Evolutionary conservation across 768 basidiomycete species (phyloP), one percentile per base, ranked within the genome.

Genomic region (Lentinula detonsa): DNA sequence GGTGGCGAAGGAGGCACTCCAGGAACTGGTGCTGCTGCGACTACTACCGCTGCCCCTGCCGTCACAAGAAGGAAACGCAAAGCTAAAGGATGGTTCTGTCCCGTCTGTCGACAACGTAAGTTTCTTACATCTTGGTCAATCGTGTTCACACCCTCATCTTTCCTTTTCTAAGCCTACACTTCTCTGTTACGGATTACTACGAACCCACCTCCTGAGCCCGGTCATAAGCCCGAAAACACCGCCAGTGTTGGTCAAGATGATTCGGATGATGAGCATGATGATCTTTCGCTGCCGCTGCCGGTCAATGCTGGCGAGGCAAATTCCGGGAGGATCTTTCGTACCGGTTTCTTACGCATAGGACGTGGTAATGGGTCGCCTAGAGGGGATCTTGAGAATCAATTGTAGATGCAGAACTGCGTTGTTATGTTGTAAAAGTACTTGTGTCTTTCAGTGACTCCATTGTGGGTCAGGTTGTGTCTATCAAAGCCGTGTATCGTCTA

Each of bases 11-110:
- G 61, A 28, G 65, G 66, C 10, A 65, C 69, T 0, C 60, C 72
- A 2, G 58, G 37, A 23, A 52, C 62, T 28, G 42, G 40, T 8
- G 50, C 54, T 18, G 42, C 35, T 23, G 48, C 46, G 0, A 15
- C 58, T 23, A 37, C 53, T 31, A 54, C 31, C 13, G 10, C 63
- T 37, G 33, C 65, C 10, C 54, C 66, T 28, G 31, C 66, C 7
- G 59, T 70, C n/a, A 9, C 53, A 35, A 80, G 93, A 63, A 79
- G 94, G 70, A 95, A 94, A 79, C 81, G 93, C 66, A 95, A 93
- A 76, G 90, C 93, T 0, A 98, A 98, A 74, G 95, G 95, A 5
- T 98, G 95, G 95, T 93, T 90, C 81, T 98, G 95, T 71, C 95
- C 95, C 33, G 92, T 98, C 53, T 96, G 95, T 72, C 84, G 95